phyloP scores from a whole-genome alignment of 148 eudicot genomes.

The Polygonum maritimum region DNA sequence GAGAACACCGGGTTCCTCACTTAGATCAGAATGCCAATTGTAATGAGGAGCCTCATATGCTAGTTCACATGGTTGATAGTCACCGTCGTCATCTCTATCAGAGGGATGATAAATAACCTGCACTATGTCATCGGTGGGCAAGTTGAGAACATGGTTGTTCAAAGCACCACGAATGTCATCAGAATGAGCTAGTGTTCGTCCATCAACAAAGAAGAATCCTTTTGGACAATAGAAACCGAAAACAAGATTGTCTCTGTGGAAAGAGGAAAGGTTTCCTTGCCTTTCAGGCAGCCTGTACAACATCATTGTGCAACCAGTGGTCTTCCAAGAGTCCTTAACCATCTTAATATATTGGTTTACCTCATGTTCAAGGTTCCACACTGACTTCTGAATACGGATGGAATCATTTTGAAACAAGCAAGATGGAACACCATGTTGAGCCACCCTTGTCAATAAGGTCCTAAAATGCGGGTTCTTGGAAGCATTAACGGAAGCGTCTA shows the following conservation, averaged over 20 bases:
- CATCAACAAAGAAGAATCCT: background rate
- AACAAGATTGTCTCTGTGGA: background rate
- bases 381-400: background rate
- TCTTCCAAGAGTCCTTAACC: background rate
- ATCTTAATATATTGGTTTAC: background rate
- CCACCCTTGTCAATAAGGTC: background rate
- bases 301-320: background rate
- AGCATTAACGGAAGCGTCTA: background rate
- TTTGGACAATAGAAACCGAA: background rate
- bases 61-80: background rate
- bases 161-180: background rate
- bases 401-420: background rate
- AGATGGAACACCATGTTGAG: background rate
- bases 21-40: background rate
- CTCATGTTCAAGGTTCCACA: background rate
- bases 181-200: background rate
- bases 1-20: background rate
- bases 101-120: background rate
- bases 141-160: background rate
- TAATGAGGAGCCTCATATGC: background rate
- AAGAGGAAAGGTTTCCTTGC: background rate
- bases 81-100: background rate
- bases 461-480: background rate
- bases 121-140: background rate
- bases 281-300: background rate